phyloP scores from a whole-genome alignment of 352 stramenopile genomes.

The Albugo candida region DNA sequence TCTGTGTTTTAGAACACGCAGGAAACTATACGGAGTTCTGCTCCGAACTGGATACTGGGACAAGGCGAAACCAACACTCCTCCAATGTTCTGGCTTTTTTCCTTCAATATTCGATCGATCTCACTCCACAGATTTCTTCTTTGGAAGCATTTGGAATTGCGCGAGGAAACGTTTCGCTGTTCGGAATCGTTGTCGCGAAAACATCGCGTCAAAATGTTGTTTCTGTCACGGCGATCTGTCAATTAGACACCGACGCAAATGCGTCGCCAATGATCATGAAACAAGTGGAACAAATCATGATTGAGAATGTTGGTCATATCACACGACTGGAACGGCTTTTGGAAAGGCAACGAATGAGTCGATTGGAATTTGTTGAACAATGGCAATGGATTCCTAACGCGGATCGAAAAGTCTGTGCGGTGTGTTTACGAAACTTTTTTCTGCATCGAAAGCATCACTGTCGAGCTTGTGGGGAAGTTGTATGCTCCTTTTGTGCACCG shows the following conservation, averaged over 20 bases:
- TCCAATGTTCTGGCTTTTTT: constrained; percentile 20
- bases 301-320: constrained; percentile 26
- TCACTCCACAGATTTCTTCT: constrained; percentile 34
- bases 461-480: constrained; percentile 43
- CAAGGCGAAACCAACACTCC: no score
- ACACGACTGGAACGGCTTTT: constrained; percentile 24
- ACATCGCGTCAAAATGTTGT: constrained; percentile 36
- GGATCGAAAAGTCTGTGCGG: constrained; percentile 44
- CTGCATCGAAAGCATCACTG: constrained; percentile 60
- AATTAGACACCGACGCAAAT: constrained; percentile 29
- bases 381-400: constrained; percentile 62
- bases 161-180: constrained; percentile 27
- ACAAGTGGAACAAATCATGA: constrained; percentile 41
- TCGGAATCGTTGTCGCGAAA: constrained; percentile 44
- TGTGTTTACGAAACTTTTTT: constrained; percentile 52
- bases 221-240: constrained; percentile 44
- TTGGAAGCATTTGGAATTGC: constrained; percentile 39
- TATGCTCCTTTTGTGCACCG: constrained; percentile 42
- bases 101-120: constrained; percentile 43
- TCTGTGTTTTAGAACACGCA: constrained; percentile 57
- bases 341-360: constrained; percentile 40
- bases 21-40: constrained; percentile 22
- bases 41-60: constrained; percentile 24
- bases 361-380: constrained; percentile 49
- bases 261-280: constrained; percentile 12